phyloP scores from a whole-genome alignment of 1,139 yeast genomes.

The Barnettozyma hawaiiensis region DNA sequence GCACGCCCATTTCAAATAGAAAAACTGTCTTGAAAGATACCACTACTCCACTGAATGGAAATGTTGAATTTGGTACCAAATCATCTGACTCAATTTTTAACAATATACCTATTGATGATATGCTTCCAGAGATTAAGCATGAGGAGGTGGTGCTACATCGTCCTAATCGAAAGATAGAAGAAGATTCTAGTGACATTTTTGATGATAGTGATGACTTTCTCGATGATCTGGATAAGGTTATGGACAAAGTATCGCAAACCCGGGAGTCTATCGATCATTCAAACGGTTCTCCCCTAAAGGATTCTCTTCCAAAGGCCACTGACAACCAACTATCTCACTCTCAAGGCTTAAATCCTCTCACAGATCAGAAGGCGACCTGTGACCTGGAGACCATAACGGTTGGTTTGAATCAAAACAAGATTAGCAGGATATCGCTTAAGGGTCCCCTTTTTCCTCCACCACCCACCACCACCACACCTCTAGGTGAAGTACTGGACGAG shows the following conservation, averaged over 20 bases:
- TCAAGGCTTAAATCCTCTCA: neutral
- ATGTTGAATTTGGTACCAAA: slow-evolving; percentile 13
- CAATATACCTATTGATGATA: no score
- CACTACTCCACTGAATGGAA: slow-evolving; percentile 18
- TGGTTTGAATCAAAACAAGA: slow-evolving; percentile 7
- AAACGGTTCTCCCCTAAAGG: neutral
- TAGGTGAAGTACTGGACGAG: slow-evolving; percentile 4
- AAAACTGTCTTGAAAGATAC: slow-evolving; percentile 13
- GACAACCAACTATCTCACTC: neutral
- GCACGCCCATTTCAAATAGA: slow-evolving; percentile 7
- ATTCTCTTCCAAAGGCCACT: neutral
- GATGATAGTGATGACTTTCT: slow-evolving; percentile 24
- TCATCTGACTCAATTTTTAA: slow-evolving; percentile 8
- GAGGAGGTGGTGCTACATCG: neutral
- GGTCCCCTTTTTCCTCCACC: no score
- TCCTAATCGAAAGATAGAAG: slow-evolving; percentile 4
- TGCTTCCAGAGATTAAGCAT: neutral
- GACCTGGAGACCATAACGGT: slow-evolving; percentile 3
- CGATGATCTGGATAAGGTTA: slow-evolving; percentile 19
- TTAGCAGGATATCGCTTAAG: neutral
- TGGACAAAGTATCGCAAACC: slow-evolving; percentile 8
- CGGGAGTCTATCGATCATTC: neutral
- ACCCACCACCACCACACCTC: neutral
- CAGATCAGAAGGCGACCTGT: neutral
- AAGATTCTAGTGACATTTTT: slow-evolving; percentile 20